Percentiles rank a stretch among this genome's conserved stretches.
Conservation (phyloP, 352 stramenopile genomes). For the Globisporangium nagaii region DNA sequence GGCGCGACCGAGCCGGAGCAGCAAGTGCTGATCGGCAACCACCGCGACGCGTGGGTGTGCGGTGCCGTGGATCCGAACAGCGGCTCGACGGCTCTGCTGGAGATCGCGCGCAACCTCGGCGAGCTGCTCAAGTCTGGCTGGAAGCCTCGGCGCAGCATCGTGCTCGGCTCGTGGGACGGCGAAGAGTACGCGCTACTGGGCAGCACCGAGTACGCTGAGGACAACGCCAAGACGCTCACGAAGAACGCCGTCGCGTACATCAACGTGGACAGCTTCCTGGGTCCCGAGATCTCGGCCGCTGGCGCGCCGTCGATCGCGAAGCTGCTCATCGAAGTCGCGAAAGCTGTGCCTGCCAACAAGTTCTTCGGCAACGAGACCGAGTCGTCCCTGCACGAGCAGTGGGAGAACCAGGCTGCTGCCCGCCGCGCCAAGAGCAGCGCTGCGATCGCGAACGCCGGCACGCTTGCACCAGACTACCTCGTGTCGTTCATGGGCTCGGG, state of each 20-base stretch:
- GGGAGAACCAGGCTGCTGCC: slow-evolving; percentile 19
- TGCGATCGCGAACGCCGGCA: slow-evolving; percentile 14
- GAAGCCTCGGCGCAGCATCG: slow-evolving; percentile 64
- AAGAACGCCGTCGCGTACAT: slow-evolving; percentile 72
- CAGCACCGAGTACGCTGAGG: slow-evolving; percentile 79
- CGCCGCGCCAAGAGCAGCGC: slow-evolving; percentile 14
- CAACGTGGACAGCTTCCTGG: slow-evolving; percentile 78
- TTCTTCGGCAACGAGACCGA: slow-evolving; percentile 24
- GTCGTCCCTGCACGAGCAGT: slow-evolving; percentile 32
- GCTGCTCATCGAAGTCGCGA: slow-evolving; percentile 45
- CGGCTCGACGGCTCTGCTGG: slow-evolving; percentile 71
- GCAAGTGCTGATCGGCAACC: slow-evolving; percentile 86
- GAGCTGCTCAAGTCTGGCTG: slow-evolving; percentile 60
- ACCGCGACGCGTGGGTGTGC: slow-evolving; percentile 90
- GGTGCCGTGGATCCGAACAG: slow-evolving; percentile 83
- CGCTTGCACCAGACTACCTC: slow-evolving; percentile 30
- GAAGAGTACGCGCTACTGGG: slow-evolving; percentile 84
- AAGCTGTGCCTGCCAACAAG: slow-evolving; percentile 47
- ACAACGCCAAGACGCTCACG: slow-evolving; percentile 42
- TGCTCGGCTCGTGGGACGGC: slow-evolving; percentile 80
- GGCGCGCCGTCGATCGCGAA: slow-evolving; percentile 66
- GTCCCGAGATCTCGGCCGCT: slow-evolving; percentile 36
- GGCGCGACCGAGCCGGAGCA: slow-evolving; percentile 50
- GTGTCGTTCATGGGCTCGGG: slow-evolving; percentile 45
- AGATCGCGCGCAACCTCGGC: slow-evolving; percentile 74